Base-by-base conservation (phyloP, 768 basidiomycete species). In the Serpula lacrymans region DNA sequence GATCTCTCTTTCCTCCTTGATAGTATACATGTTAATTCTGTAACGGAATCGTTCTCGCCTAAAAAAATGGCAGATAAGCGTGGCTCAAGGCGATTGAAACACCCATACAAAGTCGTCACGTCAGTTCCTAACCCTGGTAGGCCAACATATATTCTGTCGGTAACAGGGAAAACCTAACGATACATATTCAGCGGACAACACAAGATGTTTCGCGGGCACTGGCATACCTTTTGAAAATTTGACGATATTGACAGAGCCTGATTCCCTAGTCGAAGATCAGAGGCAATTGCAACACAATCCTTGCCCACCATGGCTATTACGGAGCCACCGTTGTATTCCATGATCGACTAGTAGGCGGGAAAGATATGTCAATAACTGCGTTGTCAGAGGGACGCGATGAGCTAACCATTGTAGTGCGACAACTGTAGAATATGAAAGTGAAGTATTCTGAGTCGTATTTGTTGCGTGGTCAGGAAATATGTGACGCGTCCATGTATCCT, bases 291-390 rank as follows among this genome's bases (percentile, higher is more conserved):
- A 36, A 99, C 96, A 63, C 96, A 99, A 53, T 92, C 87, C 69
- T 98, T 97, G 48, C 96, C 96, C 45, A 87, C 86, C 96, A 99
- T 99, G 72, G 96, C 96, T 66, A 99, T 77, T 55, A 95, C 90
- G 69, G 94, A 96, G 69, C 96, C 96, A 71, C 94, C 94, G 75
- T 96, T 97, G 48, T 83, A 73, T 66, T 90, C 77, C 88, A 95
- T 87, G 53, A 87, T 82, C 58, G 89, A 92, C 89, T 92, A 47
- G 13, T 35, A 23, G n/a, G n/a, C n/a, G n/a, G n/a, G n/a, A n/a
- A n/a, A n/a, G n/a, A 14, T 34, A 22, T 2, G 34, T 14, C 3
- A 43, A 22, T 13, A 3, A 14, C 28, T 10, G 28, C 10, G 28
- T 10, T 29, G 10, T 10, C 10, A 10, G 28, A 10, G 10, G 28